Evolutionary conservation across 1,284 basidiomycete genomes (phyloP), one percentile per base, ranked within the genome.

Genomic region (Cryptococcus floricola): DNA sequence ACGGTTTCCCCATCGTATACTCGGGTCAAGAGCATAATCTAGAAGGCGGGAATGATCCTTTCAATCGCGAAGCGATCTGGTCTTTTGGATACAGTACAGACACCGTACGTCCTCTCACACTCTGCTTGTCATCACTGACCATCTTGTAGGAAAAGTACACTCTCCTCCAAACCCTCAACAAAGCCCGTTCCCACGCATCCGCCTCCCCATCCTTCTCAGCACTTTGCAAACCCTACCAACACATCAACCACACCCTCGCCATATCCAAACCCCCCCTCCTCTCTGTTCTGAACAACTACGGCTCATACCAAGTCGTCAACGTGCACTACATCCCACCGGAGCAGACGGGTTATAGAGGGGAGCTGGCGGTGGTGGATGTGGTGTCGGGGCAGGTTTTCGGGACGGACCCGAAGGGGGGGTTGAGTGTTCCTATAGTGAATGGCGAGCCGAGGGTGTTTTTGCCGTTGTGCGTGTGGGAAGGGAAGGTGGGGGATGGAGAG

Each of bases 191-290:
- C 2, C 85, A 85, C 79, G 58, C 66, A 65, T 38, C 73, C 73
- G 49, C 81, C 75, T 68, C 71, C 57, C 65, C 74, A 38, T 74
- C 77, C 42, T 89, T 84, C 73, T 80, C 79, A 16, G 84, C 82
- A 18, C 65, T 86, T 80, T 78, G 83, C 53, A 77, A 58, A 65
- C 78, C 69, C 48, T 75, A 62, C 69, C 79, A 63, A 56, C 74
- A 45, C 27, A 65, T 68, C 52, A 59, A 66, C 19, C 77, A 81
- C 56, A 80, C 83, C 0, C 75, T 88, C 43, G 83, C 80, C 0
- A 70, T 87, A 28, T 81, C 80, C 48, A 89, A 89, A 72, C 77
- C 81, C 0, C 86, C 87, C 1, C 72, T 90, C 60, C 80, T 89
- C 48, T 77, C 84, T 7, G 79, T 88, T 16, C 71, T 89, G 51